These are phyloP conservation scores for Aspergillus pseudotamarii DNA, from an alignment of 2,329 filamentous ascomycete species.

Conservation along the genomic window DNA sequence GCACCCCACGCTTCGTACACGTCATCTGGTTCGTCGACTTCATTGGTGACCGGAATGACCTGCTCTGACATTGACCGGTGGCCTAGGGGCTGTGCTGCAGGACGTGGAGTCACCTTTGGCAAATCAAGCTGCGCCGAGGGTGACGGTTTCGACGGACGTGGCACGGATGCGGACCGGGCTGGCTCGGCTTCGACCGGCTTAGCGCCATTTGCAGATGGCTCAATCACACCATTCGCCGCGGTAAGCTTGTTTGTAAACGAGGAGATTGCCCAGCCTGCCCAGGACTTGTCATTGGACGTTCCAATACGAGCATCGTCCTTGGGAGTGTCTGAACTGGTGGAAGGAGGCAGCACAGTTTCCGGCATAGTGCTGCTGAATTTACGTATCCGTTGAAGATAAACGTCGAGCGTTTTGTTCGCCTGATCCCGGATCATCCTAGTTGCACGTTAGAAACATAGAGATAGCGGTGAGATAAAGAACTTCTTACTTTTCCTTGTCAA, in stretches of 20 bases:
- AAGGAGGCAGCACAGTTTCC: conserved; percentile 74
- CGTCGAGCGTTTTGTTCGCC: conserved; percentile 83
- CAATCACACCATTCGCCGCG: conserved; percentile 82
- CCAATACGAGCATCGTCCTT: conserved; percentile 70
- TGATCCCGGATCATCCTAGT: conserved; percentile 77
- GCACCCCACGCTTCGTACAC: conserved; percentile 75
- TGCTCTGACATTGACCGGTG: conserved; percentile 46
- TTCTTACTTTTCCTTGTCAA: conserved; percentile 85
- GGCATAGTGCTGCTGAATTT: conserved; percentile 78
- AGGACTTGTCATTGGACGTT: conserved; percentile 72
- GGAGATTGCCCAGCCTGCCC: conserved; percentile 97
- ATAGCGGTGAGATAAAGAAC: background rate
- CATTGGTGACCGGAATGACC: conserved; percentile 45
- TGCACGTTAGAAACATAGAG: conserved; percentile 7
- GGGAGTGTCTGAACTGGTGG: conserved; percentile 52
- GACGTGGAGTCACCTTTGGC: conserved; percentile 27
- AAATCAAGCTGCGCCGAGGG: conserved; percentile 27
- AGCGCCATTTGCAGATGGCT: conserved; percentile 57
- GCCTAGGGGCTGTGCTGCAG: conserved; percentile 32
- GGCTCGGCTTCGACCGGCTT: conserved; percentile 47
- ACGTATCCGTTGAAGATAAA: conserved; percentile 79
- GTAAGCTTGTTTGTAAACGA: conserved; percentile 96
- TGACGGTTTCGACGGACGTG: conserved; percentile 42
- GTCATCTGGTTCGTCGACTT: conserved; percentile 60
- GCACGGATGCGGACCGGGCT: conserved; percentile 52